Base-by-base conservation (phyloP, 306 rosid species). In the Vicia villosa region DNA sequence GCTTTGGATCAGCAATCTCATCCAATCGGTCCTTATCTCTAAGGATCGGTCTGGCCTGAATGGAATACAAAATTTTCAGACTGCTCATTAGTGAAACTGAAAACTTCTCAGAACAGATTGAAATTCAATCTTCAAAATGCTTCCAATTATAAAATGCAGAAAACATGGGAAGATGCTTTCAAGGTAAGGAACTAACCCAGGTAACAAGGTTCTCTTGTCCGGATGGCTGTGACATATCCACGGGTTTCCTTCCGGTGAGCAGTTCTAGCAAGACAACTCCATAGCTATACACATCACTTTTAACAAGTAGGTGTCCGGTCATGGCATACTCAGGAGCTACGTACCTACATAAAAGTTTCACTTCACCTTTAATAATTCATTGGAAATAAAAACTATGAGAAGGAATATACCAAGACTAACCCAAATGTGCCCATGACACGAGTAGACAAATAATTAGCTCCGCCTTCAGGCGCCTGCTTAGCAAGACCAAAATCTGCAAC, bases 361-460 rank as follows among this genome's bases (percentile, higher is more conserved):
- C 40, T 80, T 58, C 64, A 56, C 66, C 69, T 78, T 70, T 78
- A 45, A 54, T 55, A 30, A 51, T 58, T 6, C 11, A 6, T 36
- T 46, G 41, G 50, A 72, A 74, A 68, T 20, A 64, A 62, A 30
- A 26, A 70, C 66, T 15, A 24, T 32, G 62, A 22, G 56, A 40
- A 68, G 21, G 70, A 63, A 67, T 58, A 77, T 74, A 74, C 34
- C 8, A 63, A 70, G 66, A 81, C 95, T 72, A 74, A 94, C 99
- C 99, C 99, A 76, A 94, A 94, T 43, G 99, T 94, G 74, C 99
- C 99, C 99, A 95, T 95, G 81, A 95, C 99, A 50, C 99, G 92
- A 63, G 99, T 95, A 70, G 99, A 95, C 75, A 95, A 74, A 78
- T 91, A 95, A 77, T 91, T 95, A 22, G 88, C 75, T 77, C 96